Evolutionary conservation across 1,139 yeast species (phyloP), one percentile per base, ranked within the genome.

Genomic region (Blastobotrys apis): DNA sequence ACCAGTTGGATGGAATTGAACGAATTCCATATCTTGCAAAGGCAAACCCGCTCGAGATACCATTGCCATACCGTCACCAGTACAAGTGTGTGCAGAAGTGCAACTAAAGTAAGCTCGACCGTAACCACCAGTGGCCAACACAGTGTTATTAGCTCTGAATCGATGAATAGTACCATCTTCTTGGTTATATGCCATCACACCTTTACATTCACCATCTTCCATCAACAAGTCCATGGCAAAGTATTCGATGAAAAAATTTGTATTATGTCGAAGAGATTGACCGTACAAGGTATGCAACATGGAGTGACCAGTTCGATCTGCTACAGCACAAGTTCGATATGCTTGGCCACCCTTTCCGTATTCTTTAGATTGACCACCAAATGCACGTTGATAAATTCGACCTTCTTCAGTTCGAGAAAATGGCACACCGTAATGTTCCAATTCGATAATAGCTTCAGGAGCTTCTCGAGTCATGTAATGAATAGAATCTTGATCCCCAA

Each of bases 391-490:
- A 72, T 92, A 92, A 63, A 92, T 92, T 66, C 94, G 78, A 55
- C 98, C 98, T 66, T 87, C 94, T 58, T 90, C 94, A 62, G 90
- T 92, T 77, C 98, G 83, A 45, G 97, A 87, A 73, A 92, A 92
- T 52, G 98, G 98, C 58, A 92, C 94, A 74, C 98, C 98, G 69
- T 81, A 92, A 71, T 90, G 95, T 74, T 92, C 98, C 67, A 92
- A 77, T 73, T 92, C 98, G 59, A 90, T 88, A 62, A 92, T 92
- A 41, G 97, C 84, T 58, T 81, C 80, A 39, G 98, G 97, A 20
- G 98, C 98, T 71, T 92, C 97, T 67, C 90, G 82, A 52, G 98
- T 90, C 98, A 92, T 92, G 74, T 92, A 92, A 71, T 92, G 97
- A 66, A 92, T 92, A 47, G 98, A 96, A 65, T 92, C 98, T 73